A percentile compares a stretch with the other conserved stretches of the same genome.
Evolutionary conservation across 495 filamentous ascomycete species (phyloP).

Genomic region (Neurospora sp.): DNA sequence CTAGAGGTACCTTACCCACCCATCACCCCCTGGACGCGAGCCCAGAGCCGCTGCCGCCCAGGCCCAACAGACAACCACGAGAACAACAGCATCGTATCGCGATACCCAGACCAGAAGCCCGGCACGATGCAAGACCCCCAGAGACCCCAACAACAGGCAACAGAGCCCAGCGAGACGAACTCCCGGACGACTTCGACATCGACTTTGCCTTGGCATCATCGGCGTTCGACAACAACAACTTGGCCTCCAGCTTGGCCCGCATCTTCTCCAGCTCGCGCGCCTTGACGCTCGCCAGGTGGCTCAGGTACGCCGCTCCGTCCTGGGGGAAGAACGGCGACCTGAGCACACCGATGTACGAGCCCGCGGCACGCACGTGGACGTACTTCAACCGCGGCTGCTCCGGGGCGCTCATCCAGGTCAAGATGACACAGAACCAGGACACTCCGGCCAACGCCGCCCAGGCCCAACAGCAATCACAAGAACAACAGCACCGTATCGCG

Average conservation of each 20-base stretch:
- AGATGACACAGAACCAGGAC: neutral
- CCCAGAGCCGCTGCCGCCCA: neutral
- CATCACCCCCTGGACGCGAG: neutral
- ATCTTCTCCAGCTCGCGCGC: neutral
- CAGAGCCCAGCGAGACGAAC: neutral
- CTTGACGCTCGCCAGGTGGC: neutral
- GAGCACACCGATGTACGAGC: neutral
- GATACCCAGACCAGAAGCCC: neutral
- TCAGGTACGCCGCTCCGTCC: neutral
- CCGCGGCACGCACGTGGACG: neutral
- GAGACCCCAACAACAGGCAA: neutral
- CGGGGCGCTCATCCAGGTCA: neutral
- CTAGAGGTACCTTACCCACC: no score
- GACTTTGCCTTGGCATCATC: neutral
- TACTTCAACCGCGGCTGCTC: neutral
- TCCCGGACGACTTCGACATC: neutral
- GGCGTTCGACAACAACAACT: neutral
- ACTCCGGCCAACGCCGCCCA: neutral
- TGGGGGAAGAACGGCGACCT: neutral
- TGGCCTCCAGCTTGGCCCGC: neutral
- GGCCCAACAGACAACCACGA: neutral
- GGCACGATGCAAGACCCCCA: neutral
- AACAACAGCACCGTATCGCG: neutral
- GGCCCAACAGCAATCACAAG: neutral
- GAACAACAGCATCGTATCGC: no score